Evolutionary conservation across 139 green algal genomes (phyloP), one percentile per base, ranked within the genome.

Genomic region (Zygnema cylindricum): DNA sequence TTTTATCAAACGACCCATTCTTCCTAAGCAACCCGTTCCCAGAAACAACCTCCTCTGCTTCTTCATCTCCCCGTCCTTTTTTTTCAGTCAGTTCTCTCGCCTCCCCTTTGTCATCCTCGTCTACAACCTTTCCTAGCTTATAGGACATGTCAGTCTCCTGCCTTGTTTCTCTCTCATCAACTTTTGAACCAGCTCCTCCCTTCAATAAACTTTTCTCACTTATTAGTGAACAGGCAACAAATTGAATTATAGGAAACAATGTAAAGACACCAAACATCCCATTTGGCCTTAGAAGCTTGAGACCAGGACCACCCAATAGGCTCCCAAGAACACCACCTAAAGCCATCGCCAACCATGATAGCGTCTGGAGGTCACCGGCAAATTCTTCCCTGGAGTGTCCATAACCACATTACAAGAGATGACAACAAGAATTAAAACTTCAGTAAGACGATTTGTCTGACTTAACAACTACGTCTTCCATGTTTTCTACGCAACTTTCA

Each of bases 301-400:
- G 2, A 41, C 30, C 85, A 0, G 76, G 76, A 30, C 85, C 85
- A 1, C 85, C 55, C 23, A 81, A 22, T 16, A 77, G 35, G 43
- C 49, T 82, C 1, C 85, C 85, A 11, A 77, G 40, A 25, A 90
- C 49, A 23, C 85, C 85, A 32, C 85, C 85, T 1, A 89, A 30
- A 21, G 85, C 85, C 49, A 90, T 82, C 30, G 76, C 42, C 41
- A 77, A 85, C 85, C 85, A 90, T 25, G 76, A 88, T 3, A 90
- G 77, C 0, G 43, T 42, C 85, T 90, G 85, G 1, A 90, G 76
- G 22, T 90, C 85, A 1, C 84, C 84, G 22, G 69, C 84, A 40
- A 69, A 89, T 76, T 84, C 35, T 2, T 55, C 69, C 57, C 83
- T 88, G 83, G 43, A 88, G n/a, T n/a, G n/a, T n/a, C n/a, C n/a